Percentiles rank a stretch among this genome's conserved stretches.
phyloP scores from a whole-genome alignment of 257 asterid genomes.

The Striga asiatica region DNA sequence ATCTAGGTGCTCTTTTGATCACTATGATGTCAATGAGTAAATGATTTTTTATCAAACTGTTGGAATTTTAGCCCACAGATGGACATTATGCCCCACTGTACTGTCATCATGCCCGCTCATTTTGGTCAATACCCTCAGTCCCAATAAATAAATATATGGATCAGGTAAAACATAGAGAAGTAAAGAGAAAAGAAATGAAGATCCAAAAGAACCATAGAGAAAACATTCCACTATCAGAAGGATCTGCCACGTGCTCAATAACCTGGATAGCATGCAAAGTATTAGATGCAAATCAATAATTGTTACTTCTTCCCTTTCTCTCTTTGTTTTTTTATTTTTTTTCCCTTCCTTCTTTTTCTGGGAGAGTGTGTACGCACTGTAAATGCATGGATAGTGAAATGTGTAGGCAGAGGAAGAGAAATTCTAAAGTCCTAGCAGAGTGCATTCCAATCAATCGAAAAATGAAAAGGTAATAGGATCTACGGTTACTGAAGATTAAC shows the following conservation, averaged over 20 bases:
- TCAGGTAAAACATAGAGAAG: no score
- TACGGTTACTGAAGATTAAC: not conserved
- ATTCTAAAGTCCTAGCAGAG: not conserved
- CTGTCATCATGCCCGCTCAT: no score
- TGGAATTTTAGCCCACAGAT: no score
- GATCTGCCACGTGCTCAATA: conserved; percentile 91
- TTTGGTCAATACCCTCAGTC: no score
- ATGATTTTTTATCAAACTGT: no score
- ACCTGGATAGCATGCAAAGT: conserved; percentile 35
- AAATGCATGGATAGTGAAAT: conserved; percentile 2
- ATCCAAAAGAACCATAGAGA: not conserved
- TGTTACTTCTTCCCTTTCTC: no score
- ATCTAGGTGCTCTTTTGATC: no score
- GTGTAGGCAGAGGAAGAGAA: not conserved
- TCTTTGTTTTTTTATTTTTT: no score
- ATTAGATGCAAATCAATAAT: conserved; percentile 11
- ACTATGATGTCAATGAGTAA: no score
- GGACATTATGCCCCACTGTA: no score
- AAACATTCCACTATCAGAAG: conserved; percentile 19
- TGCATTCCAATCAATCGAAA: not conserved
- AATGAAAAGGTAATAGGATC: not conserved
- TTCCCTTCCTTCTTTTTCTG: not conserved
- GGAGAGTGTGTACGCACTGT: not conserved
- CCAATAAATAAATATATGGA: no score
- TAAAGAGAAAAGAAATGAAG: no score